Conservation (phyloP, 2,329 filamentous ascomycete species). For the Microdochium bolleyi region DNA sequence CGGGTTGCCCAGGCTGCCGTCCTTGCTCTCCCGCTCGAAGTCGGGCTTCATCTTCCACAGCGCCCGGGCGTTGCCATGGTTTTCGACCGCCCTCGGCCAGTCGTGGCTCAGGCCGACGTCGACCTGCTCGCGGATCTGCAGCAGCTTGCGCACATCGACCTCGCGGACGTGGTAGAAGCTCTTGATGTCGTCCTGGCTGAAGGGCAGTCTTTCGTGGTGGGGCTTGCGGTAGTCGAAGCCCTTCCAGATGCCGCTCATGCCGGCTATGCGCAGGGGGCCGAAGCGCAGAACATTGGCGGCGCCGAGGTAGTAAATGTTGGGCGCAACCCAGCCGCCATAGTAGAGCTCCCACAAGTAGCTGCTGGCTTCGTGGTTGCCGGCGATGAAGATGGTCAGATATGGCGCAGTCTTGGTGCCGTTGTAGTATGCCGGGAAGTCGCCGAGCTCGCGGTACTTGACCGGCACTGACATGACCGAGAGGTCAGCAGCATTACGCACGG, state of each 20-base stretch:
- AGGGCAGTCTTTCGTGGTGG: slow-evolving; percentile 82
- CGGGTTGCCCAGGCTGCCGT: slow-evolving; percentile 68
- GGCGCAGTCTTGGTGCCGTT: slow-evolving; percentile 69
- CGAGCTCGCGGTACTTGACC: slow-evolving; percentile 76
- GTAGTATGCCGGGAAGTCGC: slow-evolving; percentile 94
- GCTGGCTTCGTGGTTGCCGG: slow-evolving; percentile 91
- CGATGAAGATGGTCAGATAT: slow-evolving; percentile 86
- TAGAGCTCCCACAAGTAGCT: slow-evolving; percentile 87
- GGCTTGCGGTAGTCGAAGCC: slow-evolving; percentile 76
- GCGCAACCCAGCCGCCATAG: slow-evolving; percentile 94
- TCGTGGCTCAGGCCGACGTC: slow-evolving; percentile 92
- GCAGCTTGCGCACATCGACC: slow-evolving; percentile 80
- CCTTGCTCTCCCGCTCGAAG: slow-evolving; percentile 68
- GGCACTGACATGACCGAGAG: slow-evolving; percentile 86
- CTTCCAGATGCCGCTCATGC: slow-evolving; percentile 93
- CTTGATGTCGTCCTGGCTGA: slow-evolving; percentile 66
- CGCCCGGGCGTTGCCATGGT: slow-evolving; percentile 58
- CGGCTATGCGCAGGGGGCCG: slow-evolving; percentile 80
- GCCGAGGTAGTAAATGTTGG: slow-evolving; percentile 95
- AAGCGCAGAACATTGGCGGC: slow-evolving; percentile 82
- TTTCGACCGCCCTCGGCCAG: slow-evolving; percentile 83
- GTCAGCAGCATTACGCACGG: slow-evolving; percentile 82
- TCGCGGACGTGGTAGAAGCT: slow-evolving; percentile 87
- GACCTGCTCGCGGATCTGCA: slow-evolving; percentile 78
- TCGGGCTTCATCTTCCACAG: slow-evolving; percentile 68